Evolutionary conservation across 2,329 filamentous ascomycete genomes (phyloP).

Genomic region (Exserohilum turcica): DNA sequence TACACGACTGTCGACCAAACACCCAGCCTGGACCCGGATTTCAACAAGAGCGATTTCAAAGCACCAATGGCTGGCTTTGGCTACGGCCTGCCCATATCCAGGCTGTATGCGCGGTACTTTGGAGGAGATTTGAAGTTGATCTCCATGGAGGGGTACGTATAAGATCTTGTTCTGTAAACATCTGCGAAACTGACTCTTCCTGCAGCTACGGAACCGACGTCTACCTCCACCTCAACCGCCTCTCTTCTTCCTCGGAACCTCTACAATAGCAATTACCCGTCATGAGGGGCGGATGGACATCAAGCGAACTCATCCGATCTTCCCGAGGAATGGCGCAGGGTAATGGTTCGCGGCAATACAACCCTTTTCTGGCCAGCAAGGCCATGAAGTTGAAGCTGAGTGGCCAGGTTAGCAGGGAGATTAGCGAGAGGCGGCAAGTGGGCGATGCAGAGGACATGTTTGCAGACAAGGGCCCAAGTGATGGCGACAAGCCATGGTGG

Average conservation of each 20-base stretch:
- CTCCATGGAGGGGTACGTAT: conserved; percentile 93
- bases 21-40: conserved; percentile 92
- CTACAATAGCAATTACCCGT: conserved; percentile 90
- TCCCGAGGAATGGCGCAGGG: conserved; percentile 65
- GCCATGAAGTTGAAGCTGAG: conserved; percentile 72
- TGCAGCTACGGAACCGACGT: conserved; percentile 94
- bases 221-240: conserved; percentile 94
- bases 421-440: conserved; percentile 87
- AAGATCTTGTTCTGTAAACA: neutral
- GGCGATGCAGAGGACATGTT: conserved; percentile 83
- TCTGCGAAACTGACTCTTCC: conserved; percentile 20
- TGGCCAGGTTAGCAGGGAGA: conserved; percentile 60
- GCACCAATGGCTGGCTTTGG: conserved; percentile 99
- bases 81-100: conserved; percentile 93
- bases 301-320: conserved; percentile 40
- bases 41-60: conserved; percentile 99
- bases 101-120: conserved; percentile 95
- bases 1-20: conserved; percentile 98
- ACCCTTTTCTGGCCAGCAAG: conserved; percentile 48
- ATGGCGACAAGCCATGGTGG: conserved; percentile 51
- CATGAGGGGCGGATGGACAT: conserved; percentile 73
- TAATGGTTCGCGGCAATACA: conserved; percentile 33
- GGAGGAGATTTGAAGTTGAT: conserved; percentile 96
- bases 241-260: conserved; percentile 94
- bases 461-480: conserved; percentile 39